phyloP scores from a whole-genome alignment of 1,139 yeast genomes.

The Wickerhamomyces sp. region DNA sequence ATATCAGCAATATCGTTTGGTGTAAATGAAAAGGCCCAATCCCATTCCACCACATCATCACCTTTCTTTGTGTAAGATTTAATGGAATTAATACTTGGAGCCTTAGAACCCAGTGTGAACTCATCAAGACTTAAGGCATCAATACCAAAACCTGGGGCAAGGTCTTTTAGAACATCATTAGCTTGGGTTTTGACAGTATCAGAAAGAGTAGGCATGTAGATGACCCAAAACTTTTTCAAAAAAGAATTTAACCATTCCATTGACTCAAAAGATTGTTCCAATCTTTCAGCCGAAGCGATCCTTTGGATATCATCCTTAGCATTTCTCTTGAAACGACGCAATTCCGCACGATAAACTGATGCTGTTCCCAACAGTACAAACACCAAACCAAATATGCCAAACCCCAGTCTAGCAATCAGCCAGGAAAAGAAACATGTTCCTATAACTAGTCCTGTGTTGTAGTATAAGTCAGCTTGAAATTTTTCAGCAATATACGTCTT shows the following conservation, averaged over 20 bases:
- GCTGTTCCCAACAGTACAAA: conserved; percentile 57
- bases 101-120: conserved; percentile 74
- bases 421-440: conserved; percentile 75
- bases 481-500: conserved; percentile 64
- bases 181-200: conserved; percentile 67
- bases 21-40: conserved; percentile 75
- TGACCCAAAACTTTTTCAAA: conserved; percentile 77
- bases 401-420: conserved; percentile 51
- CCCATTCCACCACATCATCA: conserved; percentile 68
- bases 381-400: conserved; percentile 52
- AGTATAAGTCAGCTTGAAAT: conserved; percentile 68
- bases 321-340: conserved; percentile 67
- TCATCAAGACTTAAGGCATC: conserved; percentile 68
- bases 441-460: conserved; percentile 57
- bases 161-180: conserved; percentile 60
- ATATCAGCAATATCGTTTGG: conserved; percentile 80
- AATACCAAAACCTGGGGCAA: conserved; percentile 79
- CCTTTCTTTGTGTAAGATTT: conserved; percentile 69
- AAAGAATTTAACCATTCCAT: conserved; percentile 80
- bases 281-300: conserved; percentile 50
- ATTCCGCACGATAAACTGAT: conserved; percentile 65
- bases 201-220: conserved; percentile 82
- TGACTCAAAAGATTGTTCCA: conserved; percentile 62
- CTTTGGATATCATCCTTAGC: conserved; percentile 72
- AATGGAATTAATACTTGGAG: conserved; percentile 69